A percentile compares a stretch with the other conserved stretches of the same genome.
These are phyloP conservation scores for Rosa rugosa DNA, from an alignment of 306 rosid genomes.

Conservation along the genomic window DNA sequence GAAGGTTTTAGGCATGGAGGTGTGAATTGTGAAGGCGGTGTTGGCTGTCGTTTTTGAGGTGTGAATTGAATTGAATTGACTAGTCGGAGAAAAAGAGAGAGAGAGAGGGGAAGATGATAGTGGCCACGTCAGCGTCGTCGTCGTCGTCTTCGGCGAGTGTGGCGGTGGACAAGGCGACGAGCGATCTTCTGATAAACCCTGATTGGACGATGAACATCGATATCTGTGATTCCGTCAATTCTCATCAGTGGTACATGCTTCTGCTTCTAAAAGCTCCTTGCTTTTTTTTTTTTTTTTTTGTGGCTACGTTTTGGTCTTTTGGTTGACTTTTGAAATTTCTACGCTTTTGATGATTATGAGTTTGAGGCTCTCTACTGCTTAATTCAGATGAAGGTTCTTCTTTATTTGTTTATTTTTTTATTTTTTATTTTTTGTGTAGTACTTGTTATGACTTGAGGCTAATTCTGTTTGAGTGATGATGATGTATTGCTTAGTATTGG, in stretches of 20 bases:
- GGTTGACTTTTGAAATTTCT: slow-evolving; percentile 31
- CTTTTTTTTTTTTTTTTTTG: neutral
- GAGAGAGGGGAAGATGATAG: slow-evolving; percentile 26
- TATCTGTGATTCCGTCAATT: slow-evolving; percentile 96
- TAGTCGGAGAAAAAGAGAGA: neutral
- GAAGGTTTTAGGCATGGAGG: neutral
- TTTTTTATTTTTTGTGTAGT: neutral
- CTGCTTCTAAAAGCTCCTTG: slow-evolving; percentile 22
- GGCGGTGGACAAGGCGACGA: slow-evolving; percentile 98
- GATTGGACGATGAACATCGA: slow-evolving; percentile 99
- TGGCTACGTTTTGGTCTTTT: slow-evolving; percentile 1
- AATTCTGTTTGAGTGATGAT: neutral
- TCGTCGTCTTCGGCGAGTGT: slow-evolving; percentile 85
- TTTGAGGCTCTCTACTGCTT: neutral
- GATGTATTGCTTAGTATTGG: neutral
- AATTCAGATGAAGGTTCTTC: neutral
- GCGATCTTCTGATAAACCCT: slow-evolving; percentile 96
- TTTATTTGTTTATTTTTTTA: neutral
- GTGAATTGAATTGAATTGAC: neutral
- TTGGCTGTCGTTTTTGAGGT: too few relatives aligned
- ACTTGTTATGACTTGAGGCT: neutral
- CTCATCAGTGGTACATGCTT: slow-evolving; percentile 63
- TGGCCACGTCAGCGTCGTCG: slow-evolving; percentile 40
- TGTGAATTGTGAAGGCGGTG: neutral
- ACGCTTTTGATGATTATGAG: neutral